Conservation (phyloP, 805 yeast species). For the Candida berthetii region DNA sequence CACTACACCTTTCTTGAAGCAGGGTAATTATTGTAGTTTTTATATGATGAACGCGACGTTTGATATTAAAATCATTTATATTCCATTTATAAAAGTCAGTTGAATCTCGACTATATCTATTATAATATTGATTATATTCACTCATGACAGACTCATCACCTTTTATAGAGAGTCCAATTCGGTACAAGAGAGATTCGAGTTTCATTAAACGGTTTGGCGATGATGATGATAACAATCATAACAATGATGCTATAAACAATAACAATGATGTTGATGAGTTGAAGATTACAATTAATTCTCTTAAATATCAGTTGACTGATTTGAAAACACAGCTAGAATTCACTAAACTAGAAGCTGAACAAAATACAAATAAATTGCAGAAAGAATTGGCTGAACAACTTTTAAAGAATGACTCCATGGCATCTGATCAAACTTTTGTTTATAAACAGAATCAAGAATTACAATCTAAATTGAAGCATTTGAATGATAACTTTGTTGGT, state of each 20-base stretch:
- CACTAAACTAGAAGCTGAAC: constrained; percentile 25
- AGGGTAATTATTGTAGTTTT: too few relatives aligned
- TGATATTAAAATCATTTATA: too few relatives aligned
- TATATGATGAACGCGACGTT: too few relatives aligned
- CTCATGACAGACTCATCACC: constrained; percentile 23
- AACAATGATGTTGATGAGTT: not conserved
- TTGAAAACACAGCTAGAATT: constrained; percentile 32
- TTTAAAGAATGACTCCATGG: constrained; percentile 8
- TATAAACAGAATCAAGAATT: constrained; percentile 27
- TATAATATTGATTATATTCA: too few relatives aligned
- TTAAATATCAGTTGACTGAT: constrained; percentile 30
- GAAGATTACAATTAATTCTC: constrained; percentile 16
- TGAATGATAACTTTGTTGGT: constrained; percentile 17
- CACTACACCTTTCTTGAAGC: too few relatives aligned
- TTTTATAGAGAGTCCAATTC: constrained; percentile 26
- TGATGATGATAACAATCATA: not conserved
- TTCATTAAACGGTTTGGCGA: constrained; percentile 15
- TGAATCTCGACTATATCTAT: too few relatives aligned
- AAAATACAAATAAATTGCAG: constrained; percentile 21
- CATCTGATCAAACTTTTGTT: constrained; percentile 28
- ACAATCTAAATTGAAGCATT: constrained; percentile 15
- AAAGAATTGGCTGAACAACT: constrained; percentile 15
- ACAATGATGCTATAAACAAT: too few relatives aligned
- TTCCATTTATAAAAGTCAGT: too few relatives aligned
- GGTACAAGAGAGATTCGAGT: constrained; percentile 2